Base-by-base conservation (phyloP, 257 asterid genomes). In the Solanum neorickii region DNA sequence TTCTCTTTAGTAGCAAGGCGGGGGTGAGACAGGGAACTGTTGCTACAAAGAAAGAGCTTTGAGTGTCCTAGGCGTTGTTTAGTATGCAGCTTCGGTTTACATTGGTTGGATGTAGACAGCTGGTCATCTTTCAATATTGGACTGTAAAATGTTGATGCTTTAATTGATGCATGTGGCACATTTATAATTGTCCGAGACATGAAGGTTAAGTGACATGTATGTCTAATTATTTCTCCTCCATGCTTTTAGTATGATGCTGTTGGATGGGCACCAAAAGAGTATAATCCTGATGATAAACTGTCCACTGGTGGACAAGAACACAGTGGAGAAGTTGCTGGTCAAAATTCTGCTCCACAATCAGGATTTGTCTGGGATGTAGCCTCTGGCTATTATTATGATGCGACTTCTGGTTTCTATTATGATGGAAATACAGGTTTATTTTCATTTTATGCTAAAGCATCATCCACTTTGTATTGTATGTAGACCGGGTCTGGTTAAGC, bases 311-410 rank as follows among this genome's bases (percentile, higher is more conserved):
- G 88, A 86, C 97, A 91, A 91, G 96, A 91, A 84, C 96, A 90
- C 88, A 87, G 88, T 88, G 94, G 92, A 76, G 94, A 88, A 87
- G 93, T 90, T 62, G 89, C 92, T 59, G 90, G 89, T 82, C 98
- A 90, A 84, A 90, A 88, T 89, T 90, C 95, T 84, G 98, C 94
- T 68, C 97, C 98, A 29, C 97, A 95, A 83, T 94, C 99, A 86
- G 98, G 98, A 83, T 97, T 97, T 13, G 98, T 97, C 78, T 97
- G 99, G 99, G 99, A 97, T 86, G 99, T 95, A 92, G 96, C 99
- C 86, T 97, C 99, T 90, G 99, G 99, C 60, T 97, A 97, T 90
- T 97, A 97, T 91, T 97, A 93, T 87, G 99, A 97, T 91, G 98
- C 99, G 62, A 88, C 97, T 91, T 97, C 99, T 91, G 99, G 99